Evolutionary conservation across 176 grass and related monocot genomes (phyloP).

Genomic region (Chrysopogon serrulatus): DNA sequence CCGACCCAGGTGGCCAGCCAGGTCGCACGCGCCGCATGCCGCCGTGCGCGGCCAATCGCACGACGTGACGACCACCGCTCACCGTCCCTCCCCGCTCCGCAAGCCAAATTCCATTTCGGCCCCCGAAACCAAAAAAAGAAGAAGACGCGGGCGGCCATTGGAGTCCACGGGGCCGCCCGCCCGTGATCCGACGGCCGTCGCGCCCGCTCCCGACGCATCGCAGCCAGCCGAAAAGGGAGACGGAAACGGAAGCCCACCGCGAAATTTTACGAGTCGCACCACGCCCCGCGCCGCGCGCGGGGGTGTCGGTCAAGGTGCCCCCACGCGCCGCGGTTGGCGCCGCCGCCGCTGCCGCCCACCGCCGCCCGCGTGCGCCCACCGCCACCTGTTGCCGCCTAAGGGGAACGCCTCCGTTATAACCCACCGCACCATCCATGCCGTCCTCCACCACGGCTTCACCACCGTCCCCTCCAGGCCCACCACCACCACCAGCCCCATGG

Average conservation of each 20-base stretch:
- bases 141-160: background rate
- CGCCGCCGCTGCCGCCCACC: constrained; percentile 37
- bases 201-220: background rate
- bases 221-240: background rate
- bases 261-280: constrained; percentile 6
- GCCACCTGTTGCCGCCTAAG: constrained; percentile 43
- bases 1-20: background rate
- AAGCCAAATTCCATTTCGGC: background rate
- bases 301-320: constrained; percentile 39
- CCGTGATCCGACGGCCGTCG: constrained; percentile 12
- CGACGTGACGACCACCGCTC: background rate
- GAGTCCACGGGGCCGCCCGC: background rate
- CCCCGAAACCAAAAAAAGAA: background rate
- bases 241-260: background rate
- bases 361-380: constrained; percentile 41
- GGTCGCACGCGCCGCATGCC: constrained; percentile 28
- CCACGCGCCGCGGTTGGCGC: constrained; percentile 39
- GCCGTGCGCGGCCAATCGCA: constrained; percentile 31
- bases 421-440: constrained; percentile 8
- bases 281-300: background rate
- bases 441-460: constrained; percentile 24
- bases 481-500: background rate
- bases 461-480: background rate
- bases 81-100: background rate
- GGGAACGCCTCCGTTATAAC: constrained; percentile 44